These are phyloP conservation scores for Solanum hybrid DNA, from an alignment of 305 asterid genomes.

Conservation along the genomic window DNA sequence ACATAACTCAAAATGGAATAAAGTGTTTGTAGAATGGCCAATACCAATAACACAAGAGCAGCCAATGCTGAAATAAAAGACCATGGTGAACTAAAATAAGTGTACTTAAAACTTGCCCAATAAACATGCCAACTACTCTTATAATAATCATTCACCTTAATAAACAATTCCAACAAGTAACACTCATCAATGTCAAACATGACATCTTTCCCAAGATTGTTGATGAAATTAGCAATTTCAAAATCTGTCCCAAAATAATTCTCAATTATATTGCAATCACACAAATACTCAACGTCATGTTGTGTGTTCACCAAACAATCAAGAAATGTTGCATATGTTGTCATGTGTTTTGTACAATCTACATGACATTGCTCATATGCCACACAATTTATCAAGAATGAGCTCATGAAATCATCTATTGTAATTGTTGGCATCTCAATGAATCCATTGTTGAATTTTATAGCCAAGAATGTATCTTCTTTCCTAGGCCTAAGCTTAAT, in stretches of 20 bases:
- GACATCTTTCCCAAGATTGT: conserved; percentile 74
- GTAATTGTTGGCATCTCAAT: conserved; percentile 64
- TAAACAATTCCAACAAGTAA: conserved; percentile 46
- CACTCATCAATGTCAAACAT: conserved; percentile 47
- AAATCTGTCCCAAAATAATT: conserved; percentile 67
- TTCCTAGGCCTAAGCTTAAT: conserved; percentile 28
- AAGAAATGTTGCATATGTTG: conserved; percentile 58
- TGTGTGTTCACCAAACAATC: conserved; percentile 57
- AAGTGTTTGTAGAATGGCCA: conserved; percentile 52
- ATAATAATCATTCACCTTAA: conserved; percentile 52
- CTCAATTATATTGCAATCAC: conserved; percentile 50
- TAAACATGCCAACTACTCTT: conserved; percentile 52
- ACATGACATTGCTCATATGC: conserved; percentile 82
- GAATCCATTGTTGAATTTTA: conserved; percentile 46
- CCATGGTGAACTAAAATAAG: conserved; percentile 78
- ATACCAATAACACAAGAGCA: conserved; percentile 47
- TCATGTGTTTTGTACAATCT: conserved; percentile 55
- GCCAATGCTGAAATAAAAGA: conserved; percentile 78
- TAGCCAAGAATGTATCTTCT: conserved; percentile 44
- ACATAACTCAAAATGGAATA: conserved; percentile 39
- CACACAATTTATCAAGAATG: conserved; percentile 65
- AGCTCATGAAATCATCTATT: conserved; percentile 65
- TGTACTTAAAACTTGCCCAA: conserved; percentile 70
- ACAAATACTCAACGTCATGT: conserved; percentile 45
- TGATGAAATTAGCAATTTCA: conserved; percentile 48